Conservation (phyloP, 495 filamentous ascomycete genomes). For the Mycothermus thermophilus region DNA sequence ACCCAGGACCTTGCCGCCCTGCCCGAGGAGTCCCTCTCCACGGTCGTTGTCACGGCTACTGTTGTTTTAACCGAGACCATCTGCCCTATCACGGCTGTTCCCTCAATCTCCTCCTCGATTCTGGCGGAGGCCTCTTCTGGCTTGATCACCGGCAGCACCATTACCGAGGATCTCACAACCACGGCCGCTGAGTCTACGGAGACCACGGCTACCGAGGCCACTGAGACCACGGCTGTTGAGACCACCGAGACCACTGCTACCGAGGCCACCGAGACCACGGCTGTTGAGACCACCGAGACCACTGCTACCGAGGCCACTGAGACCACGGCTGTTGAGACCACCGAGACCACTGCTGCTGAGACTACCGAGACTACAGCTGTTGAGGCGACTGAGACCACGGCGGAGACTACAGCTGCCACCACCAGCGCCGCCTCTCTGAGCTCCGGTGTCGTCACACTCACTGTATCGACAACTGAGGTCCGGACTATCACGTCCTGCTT, state of each 20-base stretch:
- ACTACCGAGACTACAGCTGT: too few species aligned
- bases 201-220: constrained; percentile 6
- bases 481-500: constrained; percentile 7
- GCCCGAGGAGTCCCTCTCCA: constrained; percentile 17
- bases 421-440: constrained; percentile 2
- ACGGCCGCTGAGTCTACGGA: constrained; percentile 14
- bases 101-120: constrained; percentile 28
- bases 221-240: constrained; percentile 14
- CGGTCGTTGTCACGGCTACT: constrained; percentile 31
- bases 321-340: too few species aligned
- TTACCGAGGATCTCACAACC: constrained; percentile 7
- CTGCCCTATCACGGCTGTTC: constrained; percentile 31
- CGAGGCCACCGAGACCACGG: too few species aligned
- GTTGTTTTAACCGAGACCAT: constrained; percentile 30
- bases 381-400: background rate
- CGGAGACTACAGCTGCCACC: background rate
- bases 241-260: constrained; percentile 9
- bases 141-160: constrained; percentile 18
- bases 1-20: constrained; percentile 21
- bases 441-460: constrained; percentile 7
- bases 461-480: constrained; percentile 6
- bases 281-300: constrained; percentile 8
- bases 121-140: constrained; percentile 21
- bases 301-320: too few species aligned
- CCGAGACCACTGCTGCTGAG: too few species aligned